Conservation (phyloP, 139 green algal species). For the Desmodesmus armatus region DNA sequence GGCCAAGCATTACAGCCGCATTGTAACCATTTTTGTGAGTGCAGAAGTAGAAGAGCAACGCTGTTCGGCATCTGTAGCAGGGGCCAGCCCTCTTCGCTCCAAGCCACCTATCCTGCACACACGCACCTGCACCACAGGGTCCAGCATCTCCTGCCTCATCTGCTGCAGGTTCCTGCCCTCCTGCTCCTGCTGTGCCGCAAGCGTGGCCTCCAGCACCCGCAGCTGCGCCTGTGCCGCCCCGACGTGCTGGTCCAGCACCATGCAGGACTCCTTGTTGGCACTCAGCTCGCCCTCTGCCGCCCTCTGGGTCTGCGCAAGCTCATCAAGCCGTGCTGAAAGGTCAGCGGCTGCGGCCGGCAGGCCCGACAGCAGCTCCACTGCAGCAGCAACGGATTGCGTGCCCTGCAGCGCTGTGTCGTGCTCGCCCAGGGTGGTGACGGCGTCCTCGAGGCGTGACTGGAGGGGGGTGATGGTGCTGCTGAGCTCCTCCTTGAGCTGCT, state of each 20-base stretch:
- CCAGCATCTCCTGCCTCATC: background rate
- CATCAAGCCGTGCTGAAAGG: background rate
- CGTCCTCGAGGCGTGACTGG: background rate
- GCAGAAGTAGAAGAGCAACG: too few relatives aligned
- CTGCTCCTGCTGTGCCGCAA: background rate
- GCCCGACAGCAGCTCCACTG: background rate
- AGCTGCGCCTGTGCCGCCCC: background rate
- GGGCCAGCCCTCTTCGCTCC: too few relatives aligned
- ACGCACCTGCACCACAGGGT: background rate
- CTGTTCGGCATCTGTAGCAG: too few relatives aligned
- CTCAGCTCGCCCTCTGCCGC: slow-evolving; percentile 30
- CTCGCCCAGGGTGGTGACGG: background rate
- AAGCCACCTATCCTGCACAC: too few relatives aligned
- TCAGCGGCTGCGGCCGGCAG: slow-evolving; percentile 10
- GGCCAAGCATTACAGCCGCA: too few relatives aligned
- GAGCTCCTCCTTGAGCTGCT: slow-evolving; percentile 19
- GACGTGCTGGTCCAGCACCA: slow-evolving; percentile 6
- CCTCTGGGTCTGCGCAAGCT: slow-evolving; percentile 27
- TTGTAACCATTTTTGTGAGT: too few relatives aligned
- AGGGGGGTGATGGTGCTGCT: background rate
- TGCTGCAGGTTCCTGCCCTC: background rate
- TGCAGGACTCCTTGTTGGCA: slow-evolving; percentile 2
- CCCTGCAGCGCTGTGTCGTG: background rate
- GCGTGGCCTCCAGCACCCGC: background rate
- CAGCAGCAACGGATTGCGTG: background rate